Evolutionary conservation across 805 yeast species (phyloP), one percentile per base, ranked within the genome.

Genomic region (Candida glaebosa): DNA sequence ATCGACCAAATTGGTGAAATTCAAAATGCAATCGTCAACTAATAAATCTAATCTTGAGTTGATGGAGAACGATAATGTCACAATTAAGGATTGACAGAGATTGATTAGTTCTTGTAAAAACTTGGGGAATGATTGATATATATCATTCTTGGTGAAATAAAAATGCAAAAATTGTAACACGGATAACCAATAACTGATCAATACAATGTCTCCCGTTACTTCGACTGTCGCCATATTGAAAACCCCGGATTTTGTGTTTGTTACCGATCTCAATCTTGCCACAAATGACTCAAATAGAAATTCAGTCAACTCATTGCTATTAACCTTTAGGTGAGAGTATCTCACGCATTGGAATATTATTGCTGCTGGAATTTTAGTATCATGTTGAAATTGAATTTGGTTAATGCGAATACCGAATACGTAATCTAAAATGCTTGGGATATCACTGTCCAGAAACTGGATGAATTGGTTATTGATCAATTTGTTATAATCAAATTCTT

Each of bases 161-260:
- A 84, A 91, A 53, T 84, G 82, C 38, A 91, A 64, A 49, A 86
- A 81, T 44, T 86, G 85, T 34, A 85, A 58, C 18, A 85, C 83
- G 3, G 96, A 81, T 28, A 93, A 75, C 98, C 98, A 93, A 58
- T 88, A 91, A 38, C 95, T 83, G 46, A 83, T 73, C 31, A 74
- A 56, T 14, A 85, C 85, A 41, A 84, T 81, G 54, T 85, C 91
- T 24, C 82, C 84, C 25, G 71, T 62, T 4, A 67, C 71, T 18
- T 54, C 57, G 35, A 46, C 53, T 10, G 57, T 46, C 4, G 67
- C 68, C 66, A 68, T 64, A 32, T 73, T 67, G 46, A 74, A 72
- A 8, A 76, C 78, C 1, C 86, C 87, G 14, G 84, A 73, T 47
- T 75, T 77, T 1, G 85, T 75, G 39, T 78, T 71, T 2, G 84